A percentile compares a stretch with the other conserved stretches of the same genome.
These are phyloP conservation scores for Colletotrichum shisoi DNA, from an alignment of 2,329 filamentous ascomycete species.

Conservation along the genomic window DNA sequence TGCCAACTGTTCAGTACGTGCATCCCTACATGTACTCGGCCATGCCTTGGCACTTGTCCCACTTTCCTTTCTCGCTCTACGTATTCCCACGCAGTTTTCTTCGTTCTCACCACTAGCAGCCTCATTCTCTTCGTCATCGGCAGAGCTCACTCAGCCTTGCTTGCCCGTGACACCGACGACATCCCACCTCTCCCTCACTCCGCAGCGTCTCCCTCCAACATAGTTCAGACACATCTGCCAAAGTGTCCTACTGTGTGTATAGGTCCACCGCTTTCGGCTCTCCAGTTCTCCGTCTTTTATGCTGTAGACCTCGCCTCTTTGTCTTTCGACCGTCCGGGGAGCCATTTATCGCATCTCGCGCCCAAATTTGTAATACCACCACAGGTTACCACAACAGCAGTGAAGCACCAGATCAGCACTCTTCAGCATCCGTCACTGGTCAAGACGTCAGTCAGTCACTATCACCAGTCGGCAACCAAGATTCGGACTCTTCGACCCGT, in stretches of 20 bases:
- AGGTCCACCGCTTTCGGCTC: conserved; percentile 26
- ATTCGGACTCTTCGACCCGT: conserved; percentile 26
- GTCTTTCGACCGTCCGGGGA: background rate
- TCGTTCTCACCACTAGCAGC: conserved; percentile 8
- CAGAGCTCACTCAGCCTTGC: conserved; percentile 12
- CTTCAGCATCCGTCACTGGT: conserved; percentile 7
- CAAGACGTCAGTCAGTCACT: conserved; percentile 17
- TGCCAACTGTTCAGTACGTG: conserved; percentile 20
- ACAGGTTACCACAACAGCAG: conserved; percentile 8
- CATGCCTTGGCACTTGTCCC: conserved; percentile 20
- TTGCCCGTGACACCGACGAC: conserved; percentile 15
- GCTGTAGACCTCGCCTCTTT: background rate
- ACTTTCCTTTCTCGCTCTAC: conserved; percentile 1
- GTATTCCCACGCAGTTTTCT: conserved; percentile 9
- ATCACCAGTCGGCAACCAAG: conserved; percentile 23
- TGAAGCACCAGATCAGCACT: conserved; percentile 4
- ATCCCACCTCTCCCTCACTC: too few species aligned
- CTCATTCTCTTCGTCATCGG: background rate
- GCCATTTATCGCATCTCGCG: conserved; percentile 27
- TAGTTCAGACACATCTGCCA: conserved; percentile 1
- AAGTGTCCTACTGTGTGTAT: background rate
- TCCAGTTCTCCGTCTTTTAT: conserved; percentile 6
- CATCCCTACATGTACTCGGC: conserved; percentile 17
- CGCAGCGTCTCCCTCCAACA: background rate
- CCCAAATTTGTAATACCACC: conserved; percentile 29